phyloP scores from a whole-genome alignment of 129 eudicot genomes.

The Ambrosia trifida region DNA sequence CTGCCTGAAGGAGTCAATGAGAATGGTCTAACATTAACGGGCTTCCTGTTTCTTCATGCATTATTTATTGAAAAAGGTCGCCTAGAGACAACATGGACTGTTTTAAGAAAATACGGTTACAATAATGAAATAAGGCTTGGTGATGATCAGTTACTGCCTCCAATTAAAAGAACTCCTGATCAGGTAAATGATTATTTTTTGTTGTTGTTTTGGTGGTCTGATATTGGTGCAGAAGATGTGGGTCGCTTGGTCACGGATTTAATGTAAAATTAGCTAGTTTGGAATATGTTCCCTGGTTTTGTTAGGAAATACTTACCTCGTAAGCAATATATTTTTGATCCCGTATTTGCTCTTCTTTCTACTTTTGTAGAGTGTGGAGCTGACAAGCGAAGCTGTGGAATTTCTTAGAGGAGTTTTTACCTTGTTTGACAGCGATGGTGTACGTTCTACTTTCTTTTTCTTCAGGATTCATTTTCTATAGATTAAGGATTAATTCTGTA shows the following conservation, averaged over 20 bases:
- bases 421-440: slow-evolving; percentile 72
- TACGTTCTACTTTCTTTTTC: slow-evolving; percentile 43
- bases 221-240: neutral
- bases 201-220: neutral
- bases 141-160: slow-evolving; percentile 71
- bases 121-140: slow-evolving; percentile 80
- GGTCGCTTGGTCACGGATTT: slow-evolving; percentile 5
- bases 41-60: slow-evolving; percentile 92
- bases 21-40: slow-evolving; percentile 85
- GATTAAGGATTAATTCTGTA: neutral
- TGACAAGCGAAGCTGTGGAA: slow-evolving; percentile 83
- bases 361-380: slow-evolving; percentile 83
- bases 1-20: slow-evolving; percentile 82
- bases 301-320: neutral
- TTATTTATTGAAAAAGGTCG: slow-evolving; percentile 90
- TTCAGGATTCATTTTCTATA: neutral
- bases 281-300: neutral
- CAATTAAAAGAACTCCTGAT: slow-evolving; percentile 72
- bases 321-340: neutral
- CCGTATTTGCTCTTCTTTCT: slow-evolving; percentile 2
- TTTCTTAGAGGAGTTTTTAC: slow-evolving; percentile 63
- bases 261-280: slow-evolving; percentile 4
- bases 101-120: slow-evolving; percentile 88
- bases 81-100: slow-evolving; percentile 96
- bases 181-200: slow-evolving; percentile 50